phyloP scores from a whole-genome alignment of 1,284 basidiomycete genomes.

The Sporisorium iseilematis-ciliati region DNA sequence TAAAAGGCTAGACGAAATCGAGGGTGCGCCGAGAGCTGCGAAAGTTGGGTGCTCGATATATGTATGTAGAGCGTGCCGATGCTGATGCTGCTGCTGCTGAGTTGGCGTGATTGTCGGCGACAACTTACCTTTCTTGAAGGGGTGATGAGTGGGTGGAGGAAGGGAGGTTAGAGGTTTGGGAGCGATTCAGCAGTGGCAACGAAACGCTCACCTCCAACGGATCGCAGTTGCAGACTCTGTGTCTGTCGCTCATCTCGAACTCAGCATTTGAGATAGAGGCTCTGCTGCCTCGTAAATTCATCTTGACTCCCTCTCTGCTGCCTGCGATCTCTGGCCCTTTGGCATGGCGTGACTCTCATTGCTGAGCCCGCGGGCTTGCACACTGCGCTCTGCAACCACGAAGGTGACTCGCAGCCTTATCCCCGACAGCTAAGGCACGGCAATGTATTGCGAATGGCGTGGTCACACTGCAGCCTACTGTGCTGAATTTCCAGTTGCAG shows the following conservation, averaged over 20 bases:
- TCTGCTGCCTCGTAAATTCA: conserved; percentile 28
- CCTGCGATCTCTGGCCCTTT: background rate
- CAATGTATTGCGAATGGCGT: conserved; percentile 2
- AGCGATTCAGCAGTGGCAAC: conserved; percentile 33
- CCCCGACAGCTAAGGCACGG: conserved; percentile 3
- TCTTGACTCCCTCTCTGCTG: conserved; percentile 3
- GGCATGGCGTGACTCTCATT: conserved; percentile 1
- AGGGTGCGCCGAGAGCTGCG: conserved; percentile 9
- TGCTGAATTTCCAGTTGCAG: background rate
- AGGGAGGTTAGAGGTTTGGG: conserved; percentile 12
- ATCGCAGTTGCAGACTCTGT: conserved; percentile 6
- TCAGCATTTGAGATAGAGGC: conserved; percentile 23
- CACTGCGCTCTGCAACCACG: background rate
- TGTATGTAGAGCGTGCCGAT: conserved; percentile 4
- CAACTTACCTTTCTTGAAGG: conserved; percentile 59
- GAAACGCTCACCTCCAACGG: conserved; percentile 9
- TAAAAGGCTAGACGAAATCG: background rate
- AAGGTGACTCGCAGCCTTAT: conserved; percentile 11
- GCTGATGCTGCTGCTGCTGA: conserved; percentile 16
- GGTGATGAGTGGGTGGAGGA: conserved; percentile 53
- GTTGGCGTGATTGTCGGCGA: conserved; percentile 19
- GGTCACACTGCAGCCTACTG: background rate
- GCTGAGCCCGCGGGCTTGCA: conserved; percentile 14
- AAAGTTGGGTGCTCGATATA: background rate
- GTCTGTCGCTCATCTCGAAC: conserved; percentile 3